These are phyloP conservation scores for Myriosclerotinia scirpicola DNA, from an alignment of 2,329 filamentous ascomycete genomes.

Conservation along the genomic window DNA sequence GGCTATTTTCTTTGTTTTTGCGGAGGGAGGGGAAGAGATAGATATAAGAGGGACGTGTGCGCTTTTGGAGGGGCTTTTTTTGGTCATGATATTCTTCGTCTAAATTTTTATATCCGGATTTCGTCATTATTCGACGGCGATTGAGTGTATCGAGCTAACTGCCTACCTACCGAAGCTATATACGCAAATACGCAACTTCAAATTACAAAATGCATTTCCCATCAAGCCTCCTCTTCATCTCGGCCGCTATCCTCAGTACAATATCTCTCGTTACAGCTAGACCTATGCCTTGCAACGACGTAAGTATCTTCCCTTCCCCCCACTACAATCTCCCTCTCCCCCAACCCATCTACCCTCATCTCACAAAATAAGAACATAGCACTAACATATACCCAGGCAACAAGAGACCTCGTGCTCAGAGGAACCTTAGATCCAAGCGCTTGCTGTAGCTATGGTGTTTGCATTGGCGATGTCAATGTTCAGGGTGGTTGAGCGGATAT, in stretches of 20 bases:
- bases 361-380: not conserved
- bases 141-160: not conserved
- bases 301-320: not conserved
- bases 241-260: constrained; percentile 8
- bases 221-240: constrained; percentile 15
- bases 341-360: not conserved
- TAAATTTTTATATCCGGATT: not conserved
- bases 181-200: not conserved
- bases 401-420: constrained; percentile 22
- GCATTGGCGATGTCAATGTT: constrained; percentile 13
- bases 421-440: constrained; percentile 22
- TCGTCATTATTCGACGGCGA: not conserved
- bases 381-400: constrained; percentile 8
- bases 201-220: constrained; percentile 14
- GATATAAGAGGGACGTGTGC: constrained; percentile 7
- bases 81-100: not conserved
- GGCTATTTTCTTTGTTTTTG: constrained; percentile 8
- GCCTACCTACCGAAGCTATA: not conserved
- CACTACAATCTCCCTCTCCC: not conserved
- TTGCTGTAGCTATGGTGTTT: constrained; percentile 20
- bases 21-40: not conserved
- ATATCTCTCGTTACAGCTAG: constrained; percentile 15
- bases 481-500: constrained; percentile 7
- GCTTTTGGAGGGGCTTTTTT: not conserved
- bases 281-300: constrained; percentile 21